Base-by-base conservation (phyloP, 768 basidiomycete species). In the Suillus hirtellus region DNA sequence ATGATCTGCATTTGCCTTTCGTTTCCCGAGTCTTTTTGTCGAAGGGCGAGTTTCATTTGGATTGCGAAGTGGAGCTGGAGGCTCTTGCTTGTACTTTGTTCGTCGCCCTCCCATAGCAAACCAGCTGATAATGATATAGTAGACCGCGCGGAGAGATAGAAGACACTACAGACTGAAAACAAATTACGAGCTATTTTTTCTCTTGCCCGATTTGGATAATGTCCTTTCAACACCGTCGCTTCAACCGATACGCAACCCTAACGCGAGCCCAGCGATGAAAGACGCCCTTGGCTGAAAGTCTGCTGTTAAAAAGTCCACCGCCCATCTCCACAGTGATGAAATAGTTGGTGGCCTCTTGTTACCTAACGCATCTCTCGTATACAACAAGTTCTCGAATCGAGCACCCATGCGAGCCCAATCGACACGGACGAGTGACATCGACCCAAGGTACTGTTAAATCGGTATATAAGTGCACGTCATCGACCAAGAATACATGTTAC, bases 221-320 rank as follows among this genome's bases (percentile, higher is more conserved):
- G 12, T 31, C 66, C 60, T 59, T 66, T 63, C 62, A 63, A 54
- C 58, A 34, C 53, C 31, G 9, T 60, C 19, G 55, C 19, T 50
- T 80, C 75, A 96, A 60, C 95, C 95, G 21, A 97, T 74, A 59
- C 95, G 82, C 56, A 98, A 68, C 11, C 96, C 96, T 35, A 98
- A 78, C 1, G 80, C 83, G 63, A 97, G 81, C 10, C 96, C 96
- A 4, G 88, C 93, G 40, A 95, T 69, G 76, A 97, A 97, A 15
- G 91, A 89, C 2, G 95, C 95, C 65, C 95, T 79, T 50, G 89
- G 90, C 71, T 95, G 96, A 76, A 98, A 96, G 72, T 97, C 93
- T 8, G 95, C 92, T 0, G 91, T 92, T 74, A 98, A 77, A 78
- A 98, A 97, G 75, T 93, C 80, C 27, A 90, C 74, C 27, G 88